A percentile compares a stretch with the other conserved stretches of the same genome.
Evolutionary conservation across 1,139 yeast species (phyloP).

Genomic region (Candida sp.): DNA sequence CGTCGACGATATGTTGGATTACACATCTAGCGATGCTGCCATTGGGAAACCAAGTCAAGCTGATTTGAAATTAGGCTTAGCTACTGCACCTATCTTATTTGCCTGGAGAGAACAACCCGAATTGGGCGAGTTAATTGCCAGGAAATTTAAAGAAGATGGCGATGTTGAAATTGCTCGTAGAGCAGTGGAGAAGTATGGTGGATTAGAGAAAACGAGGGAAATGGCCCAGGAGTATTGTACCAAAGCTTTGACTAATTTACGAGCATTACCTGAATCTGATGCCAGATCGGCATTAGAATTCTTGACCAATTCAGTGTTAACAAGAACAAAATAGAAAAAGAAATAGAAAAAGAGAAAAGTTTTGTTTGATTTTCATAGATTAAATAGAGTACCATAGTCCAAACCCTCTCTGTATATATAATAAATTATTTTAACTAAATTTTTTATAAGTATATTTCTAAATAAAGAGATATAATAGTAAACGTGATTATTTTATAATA

Average conservation of each 20-base stretch:
- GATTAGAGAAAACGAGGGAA: conserved; percentile 71
- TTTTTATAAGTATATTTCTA: too few relatives aligned
- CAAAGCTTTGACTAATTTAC: conserved; percentile 69
- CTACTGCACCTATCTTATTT: conserved; percentile 93
- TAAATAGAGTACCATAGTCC: not conserved
- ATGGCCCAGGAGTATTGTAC: conserved; percentile 79
- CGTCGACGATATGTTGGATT: conserved; percentile 95
- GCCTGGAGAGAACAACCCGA: conserved; percentile 93
- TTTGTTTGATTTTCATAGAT: not conserved
- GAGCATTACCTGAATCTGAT: conserved; percentile 80
- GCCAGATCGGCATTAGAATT: conserved; percentile 86
- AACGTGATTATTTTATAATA: too few relatives aligned
- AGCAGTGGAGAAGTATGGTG: conserved; percentile 69
- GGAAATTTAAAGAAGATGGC: conserved; percentile 78
- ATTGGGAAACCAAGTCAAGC: conserved; percentile 97
- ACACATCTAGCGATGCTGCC: conserved; percentile 76
- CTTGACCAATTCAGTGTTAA: conserved; percentile 77
- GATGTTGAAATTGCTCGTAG: conserved; percentile 79
- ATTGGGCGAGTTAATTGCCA: conserved; percentile 75
- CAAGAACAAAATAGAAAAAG: conserved; percentile 59
- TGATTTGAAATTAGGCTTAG: conserved; percentile 88
- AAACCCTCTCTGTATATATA: not conserved
- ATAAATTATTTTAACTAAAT: not conserved
- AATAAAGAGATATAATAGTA: too few relatives aligned
- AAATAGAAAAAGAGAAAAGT: not conserved